Evolutionary conservation across 106 monocot genomes (phyloP).

Genomic region (Hemerocallis citrina): DNA sequence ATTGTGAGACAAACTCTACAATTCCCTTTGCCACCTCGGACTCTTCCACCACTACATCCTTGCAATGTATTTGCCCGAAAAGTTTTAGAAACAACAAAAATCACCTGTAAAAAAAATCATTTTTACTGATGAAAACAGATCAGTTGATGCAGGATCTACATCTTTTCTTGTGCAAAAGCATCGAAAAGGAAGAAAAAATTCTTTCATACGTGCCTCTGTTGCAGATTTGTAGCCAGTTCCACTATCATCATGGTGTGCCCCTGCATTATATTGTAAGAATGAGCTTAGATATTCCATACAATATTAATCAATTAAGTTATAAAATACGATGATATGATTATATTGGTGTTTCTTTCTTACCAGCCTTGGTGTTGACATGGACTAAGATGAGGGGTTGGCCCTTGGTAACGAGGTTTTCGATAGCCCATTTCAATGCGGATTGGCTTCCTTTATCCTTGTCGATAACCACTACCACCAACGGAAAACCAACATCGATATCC

Average conservation of each 20-base stretch:
- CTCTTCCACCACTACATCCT: conserved; percentile 49
- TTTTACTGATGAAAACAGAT: neutral
- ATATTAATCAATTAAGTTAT: too few relatives aligned
- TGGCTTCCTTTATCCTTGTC: conserved; percentile 65
- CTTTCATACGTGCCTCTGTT: conserved; percentile 20
- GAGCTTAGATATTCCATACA: too few relatives aligned
- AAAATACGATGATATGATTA: neutral
- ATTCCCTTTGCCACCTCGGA: conserved; percentile 27
- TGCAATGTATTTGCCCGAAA: conserved; percentile 20
- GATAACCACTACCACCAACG: conserved; percentile 48
- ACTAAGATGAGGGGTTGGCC: conserved; percentile 44
- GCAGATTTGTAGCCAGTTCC: neutral
- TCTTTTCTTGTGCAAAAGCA: conserved; percentile 43
- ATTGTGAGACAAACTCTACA: conserved; percentile 22
- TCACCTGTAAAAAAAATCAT: neutral
- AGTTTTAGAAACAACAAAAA: neutral
- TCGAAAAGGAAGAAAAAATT: conserved; percentile 41
- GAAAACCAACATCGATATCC: neutral
- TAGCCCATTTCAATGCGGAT: conserved; percentile 55
- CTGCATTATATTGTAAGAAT: too few relatives aligned
- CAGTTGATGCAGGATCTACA: conserved; percentile 10
- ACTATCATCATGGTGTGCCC: neutral
- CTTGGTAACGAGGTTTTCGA: conserved; percentile 36
- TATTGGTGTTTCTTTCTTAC: too few relatives aligned
- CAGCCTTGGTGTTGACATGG: conserved; percentile 46